These are phyloP conservation scores for Tranzscheliella williamsii DNA, from an alignment of 1,284 basidiomycete genomes.

Conservation along the genomic window DNA sequence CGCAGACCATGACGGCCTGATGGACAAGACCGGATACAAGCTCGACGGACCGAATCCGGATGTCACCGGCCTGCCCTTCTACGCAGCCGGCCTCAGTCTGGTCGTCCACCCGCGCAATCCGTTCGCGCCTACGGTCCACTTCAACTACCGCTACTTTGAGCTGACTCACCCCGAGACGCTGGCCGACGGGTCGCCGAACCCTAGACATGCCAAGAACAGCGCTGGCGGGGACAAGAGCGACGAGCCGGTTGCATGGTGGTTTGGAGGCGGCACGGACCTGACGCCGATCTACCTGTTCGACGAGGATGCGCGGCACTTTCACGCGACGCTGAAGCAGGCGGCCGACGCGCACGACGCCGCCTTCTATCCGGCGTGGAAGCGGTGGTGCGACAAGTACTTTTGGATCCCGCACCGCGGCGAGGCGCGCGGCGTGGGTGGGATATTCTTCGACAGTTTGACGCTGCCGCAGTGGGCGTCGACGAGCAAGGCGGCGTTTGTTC, in stretches of 20 bases:
- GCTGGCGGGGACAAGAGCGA: slow-evolving; percentile 21
- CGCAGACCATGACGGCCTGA: slow-evolving; percentile 75
- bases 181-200: slow-evolving; percentile 56
- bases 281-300: slow-evolving; percentile 91
- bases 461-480: slow-evolving; percentile 34
- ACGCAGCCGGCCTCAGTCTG: slow-evolving; percentile 85
- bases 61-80: slow-evolving; percentile 77
- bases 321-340: slow-evolving; percentile 74
- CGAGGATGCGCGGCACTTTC: slow-evolving; percentile 86
- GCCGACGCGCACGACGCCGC: slow-evolving; percentile 74
- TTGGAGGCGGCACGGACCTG: slow-evolving; percentile 93
- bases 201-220: slow-evolving; percentile 43
- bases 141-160: slow-evolving; percentile 98
- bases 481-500: slow-evolving; percentile 27
- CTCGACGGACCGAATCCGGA: slow-evolving; percentile 65
- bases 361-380: slow-evolving; percentile 82
- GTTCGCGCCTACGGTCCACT: slow-evolving; percentile 75
- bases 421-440: slow-evolving; percentile 84
- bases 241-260: slow-evolving; percentile 85
- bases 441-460: slow-evolving; percentile 79
- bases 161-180: slow-evolving; percentile 56
- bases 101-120: slow-evolving; percentile 94
- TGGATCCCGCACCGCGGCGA: slow-evolving; percentile 89
- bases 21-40: slow-evolving; percentile 52
- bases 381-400: slow-evolving; percentile 98